Evolutionary conservation across 202 grass and related monocot species (phyloP), one percentile per base, ranked within the genome.

Genomic region (Sporobolus alterniflorus): DNA sequence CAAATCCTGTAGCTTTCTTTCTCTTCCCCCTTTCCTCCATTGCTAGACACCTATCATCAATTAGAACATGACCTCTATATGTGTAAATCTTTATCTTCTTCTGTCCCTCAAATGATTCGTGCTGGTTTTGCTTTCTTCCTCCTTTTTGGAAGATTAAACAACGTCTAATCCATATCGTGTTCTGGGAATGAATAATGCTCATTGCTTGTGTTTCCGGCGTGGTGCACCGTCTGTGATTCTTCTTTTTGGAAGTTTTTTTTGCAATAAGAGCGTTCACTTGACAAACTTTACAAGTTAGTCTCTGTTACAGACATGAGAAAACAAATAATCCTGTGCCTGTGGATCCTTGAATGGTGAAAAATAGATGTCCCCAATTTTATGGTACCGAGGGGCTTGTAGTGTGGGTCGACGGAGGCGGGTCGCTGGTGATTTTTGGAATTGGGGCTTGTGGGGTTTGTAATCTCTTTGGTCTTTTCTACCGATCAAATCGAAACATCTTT

Each of bases 121-220:
- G 55, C 47, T 86, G 59, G 66, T 16, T 75, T 47, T 88, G 67
- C 42, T 57, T 88, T 72, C 41, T 64, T 71, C 28, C 28, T 76
- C 9, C 29, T 71, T 76, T 80, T 21, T 78, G 42, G 32, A 72
- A 59, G 84, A 83, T 87, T 87, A 36, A 50, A 41, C 2, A 50
- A 41, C 2, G 77, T 89, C 77, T 72, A 81, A 82, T 85, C 82
- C 36, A 39, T 76, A 66, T 85, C n/a, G 80, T 75, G 57, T 8
- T 26, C 24, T 46, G 30, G 62, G 34, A 22, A 72, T 28, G 0
- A 68, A 32, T 26, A 39, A 39, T 39, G 52, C 68, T 40, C 51
- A 51, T 52, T 62, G 32, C 42, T 30, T 63, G 44, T 61, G 68
- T 75, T 60, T 12, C 13, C 21, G 48, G 32, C 11, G 24, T 3